Percentiles rank a stretch among this genome's conserved stretches.
These are phyloP conservation scores for Westerdykella sp. DNA, from an alignment of 2,329 filamentous ascomycete genomes.

Conservation along the genomic window DNA sequence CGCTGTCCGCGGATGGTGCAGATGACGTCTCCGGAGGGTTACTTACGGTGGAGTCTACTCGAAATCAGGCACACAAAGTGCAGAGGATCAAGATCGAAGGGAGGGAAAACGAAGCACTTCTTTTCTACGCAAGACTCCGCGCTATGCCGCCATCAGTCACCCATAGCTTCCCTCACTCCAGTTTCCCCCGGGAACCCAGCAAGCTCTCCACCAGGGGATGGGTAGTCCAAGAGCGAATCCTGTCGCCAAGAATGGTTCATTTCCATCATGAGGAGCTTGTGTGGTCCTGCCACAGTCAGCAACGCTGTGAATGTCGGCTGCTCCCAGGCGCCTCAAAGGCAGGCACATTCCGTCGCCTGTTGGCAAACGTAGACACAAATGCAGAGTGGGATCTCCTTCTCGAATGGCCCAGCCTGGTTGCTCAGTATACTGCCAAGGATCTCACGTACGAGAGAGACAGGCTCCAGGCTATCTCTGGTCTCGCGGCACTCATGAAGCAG, in stretches of 20 bases:
- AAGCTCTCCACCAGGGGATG: not conserved
- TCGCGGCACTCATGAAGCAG: not conserved
- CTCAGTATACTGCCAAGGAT: not conserved
- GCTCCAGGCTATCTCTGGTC: not conserved
- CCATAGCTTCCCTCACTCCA: not conserved
- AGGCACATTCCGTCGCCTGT: not conserved
- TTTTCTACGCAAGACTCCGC: not conserved
- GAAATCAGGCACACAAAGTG: not conserved
- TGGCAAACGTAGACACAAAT: not conserved
- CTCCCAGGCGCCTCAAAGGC: not conserved
- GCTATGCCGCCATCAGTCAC: not conserved
- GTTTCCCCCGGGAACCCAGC: not conserved
- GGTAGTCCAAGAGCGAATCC: not conserved
- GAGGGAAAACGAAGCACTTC: not conserved
- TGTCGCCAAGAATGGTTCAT: not conserved
- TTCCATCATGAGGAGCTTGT: not conserved
- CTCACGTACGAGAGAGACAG: not conserved
- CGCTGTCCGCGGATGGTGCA: slow-evolving; percentile 1
- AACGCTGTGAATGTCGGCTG: not conserved
- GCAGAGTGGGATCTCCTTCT: not conserved
- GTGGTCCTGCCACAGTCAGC: not conserved
- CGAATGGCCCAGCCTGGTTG: not conserved
- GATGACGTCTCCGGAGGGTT: not conserved
- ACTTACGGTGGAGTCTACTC: not conserved
- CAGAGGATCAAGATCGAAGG: not conserved